Conservation (phyloP, 2,329 filamentous ascomycete species). For the Monilinia aucupariae region DNA sequence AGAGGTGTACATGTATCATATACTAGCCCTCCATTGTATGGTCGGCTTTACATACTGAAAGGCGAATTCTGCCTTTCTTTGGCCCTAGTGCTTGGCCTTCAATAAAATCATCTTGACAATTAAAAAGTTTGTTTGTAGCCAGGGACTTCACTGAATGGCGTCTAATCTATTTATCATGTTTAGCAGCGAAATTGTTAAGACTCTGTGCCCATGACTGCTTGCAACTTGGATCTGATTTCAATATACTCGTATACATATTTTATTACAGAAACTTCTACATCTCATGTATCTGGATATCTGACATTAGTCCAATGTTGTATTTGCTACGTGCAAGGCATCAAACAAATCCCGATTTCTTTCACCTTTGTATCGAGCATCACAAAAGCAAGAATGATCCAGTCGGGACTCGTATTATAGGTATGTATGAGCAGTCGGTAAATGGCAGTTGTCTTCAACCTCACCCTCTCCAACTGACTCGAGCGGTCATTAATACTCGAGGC, state of each 20-base stretch:
- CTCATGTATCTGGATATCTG: not conserved
- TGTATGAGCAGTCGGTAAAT: not conserved
- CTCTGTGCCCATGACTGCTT: not conserved
- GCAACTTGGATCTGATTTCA: not conserved
- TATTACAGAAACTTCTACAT: not conserved
- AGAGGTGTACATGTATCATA: constrained; percentile 14
- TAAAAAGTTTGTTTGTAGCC: not conserved
- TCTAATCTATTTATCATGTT: not conserved
- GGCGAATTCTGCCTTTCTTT: not conserved
- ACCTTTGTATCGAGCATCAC: not conserved
- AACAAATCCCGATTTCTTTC: not conserved
- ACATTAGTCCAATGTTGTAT: not conserved
- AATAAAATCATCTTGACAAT: not conserved
- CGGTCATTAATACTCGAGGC: not conserved
- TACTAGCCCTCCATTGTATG: not conserved
- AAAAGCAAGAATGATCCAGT: too few relatives aligned
- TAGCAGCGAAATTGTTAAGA: not conserved
- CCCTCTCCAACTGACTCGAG: not conserved
- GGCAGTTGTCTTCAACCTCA: not conserved
- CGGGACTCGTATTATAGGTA: too few relatives aligned
- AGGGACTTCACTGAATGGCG: not conserved
- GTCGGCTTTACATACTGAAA: constrained; percentile 14
- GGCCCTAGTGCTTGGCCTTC: not conserved
- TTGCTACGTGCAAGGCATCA: not conserved
- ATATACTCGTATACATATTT: too few relatives aligned